phyloP scores from a whole-genome alignment of 805 yeast genomes.

The Nakazawaea populi region DNA sequence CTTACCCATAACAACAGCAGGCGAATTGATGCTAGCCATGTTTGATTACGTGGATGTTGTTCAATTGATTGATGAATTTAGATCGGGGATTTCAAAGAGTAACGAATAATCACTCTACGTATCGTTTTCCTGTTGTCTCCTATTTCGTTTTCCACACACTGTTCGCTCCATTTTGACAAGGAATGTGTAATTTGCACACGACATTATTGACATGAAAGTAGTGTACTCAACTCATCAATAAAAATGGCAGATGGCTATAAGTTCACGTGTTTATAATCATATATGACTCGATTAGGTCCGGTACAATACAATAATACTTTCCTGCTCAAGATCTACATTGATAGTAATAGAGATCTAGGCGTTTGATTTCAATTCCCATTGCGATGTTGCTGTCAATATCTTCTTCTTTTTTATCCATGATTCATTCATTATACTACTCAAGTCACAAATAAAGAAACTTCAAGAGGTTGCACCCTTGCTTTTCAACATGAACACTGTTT shows the following conservation, averaged over 20 bases:
- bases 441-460: too few relatives aligned
- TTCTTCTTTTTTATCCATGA: too few relatives aligned
- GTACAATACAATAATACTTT: too few relatives aligned
- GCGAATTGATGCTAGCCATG: constrained; percentile 67
- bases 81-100: background rate
- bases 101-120: background rate
- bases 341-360: background rate
- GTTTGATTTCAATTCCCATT: background rate
- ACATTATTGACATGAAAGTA: background rate
- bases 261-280: too few relatives aligned
- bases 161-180: background rate
- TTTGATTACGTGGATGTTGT: background rate
- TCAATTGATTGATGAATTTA: background rate
- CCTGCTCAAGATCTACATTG: too few relatives aligned
- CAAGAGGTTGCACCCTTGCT: too few relatives aligned
- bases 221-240: too few relatives aligned
- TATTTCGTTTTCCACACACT: background rate
- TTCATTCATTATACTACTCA: too few relatives aligned
- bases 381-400: background rate
- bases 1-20: constrained; percentile 95
- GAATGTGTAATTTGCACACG: background rate
- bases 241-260: too few relatives aligned
- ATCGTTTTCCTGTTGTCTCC: background rate
- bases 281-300: too few relatives aligned
- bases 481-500: too few relatives aligned